Evolutionary conservation across 768 basidiomycete species (phyloP).

Genomic region (Podaxis sp.): DNA sequence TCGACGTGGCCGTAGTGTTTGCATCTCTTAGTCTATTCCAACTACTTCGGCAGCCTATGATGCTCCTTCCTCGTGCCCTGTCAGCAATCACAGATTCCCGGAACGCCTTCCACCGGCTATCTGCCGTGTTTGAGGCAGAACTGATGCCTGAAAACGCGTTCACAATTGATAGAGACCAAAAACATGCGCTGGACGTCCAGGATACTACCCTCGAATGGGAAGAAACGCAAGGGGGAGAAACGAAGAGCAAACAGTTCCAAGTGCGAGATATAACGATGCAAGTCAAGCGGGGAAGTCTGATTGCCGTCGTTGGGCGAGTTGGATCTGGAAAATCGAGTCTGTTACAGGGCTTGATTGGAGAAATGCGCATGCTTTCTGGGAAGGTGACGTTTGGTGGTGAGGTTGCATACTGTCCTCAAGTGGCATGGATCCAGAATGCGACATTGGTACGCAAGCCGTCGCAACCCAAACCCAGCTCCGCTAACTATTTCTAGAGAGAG

Average conservation of each 20-base stretch:
- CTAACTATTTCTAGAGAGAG: conserved; percentile 41
- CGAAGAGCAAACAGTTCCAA: conserved; percentile 40
- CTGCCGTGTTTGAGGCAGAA: conserved; percentile 54
- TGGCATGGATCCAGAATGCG: conserved; percentile 76
- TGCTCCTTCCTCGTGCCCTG: conserved; percentile 61
- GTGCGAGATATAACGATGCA: conserved; percentile 48
- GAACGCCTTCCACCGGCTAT: conserved; percentile 56
- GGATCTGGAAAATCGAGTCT: conserved; percentile 69
- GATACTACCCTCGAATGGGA: conserved; percentile 70
- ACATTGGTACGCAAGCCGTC: conserved; percentile 41
- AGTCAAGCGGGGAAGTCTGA: conserved; percentile 55
- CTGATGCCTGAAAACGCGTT: conserved; percentile 39
- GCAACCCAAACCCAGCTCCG: neutral
- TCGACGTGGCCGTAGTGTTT: conserved; percentile 7
- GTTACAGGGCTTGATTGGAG: conserved; percentile 64
- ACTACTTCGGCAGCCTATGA: conserved; percentile 68
- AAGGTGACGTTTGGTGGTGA: conserved; percentile 57
- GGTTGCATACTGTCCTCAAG: conserved; percentile 71
- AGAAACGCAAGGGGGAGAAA: conserved; percentile 17
- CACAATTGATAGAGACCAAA: conserved; percentile 41
- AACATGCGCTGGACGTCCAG: conserved; percentile 47
- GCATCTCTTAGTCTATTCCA: conserved; percentile 21
- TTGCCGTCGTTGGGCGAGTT: conserved; percentile 66
- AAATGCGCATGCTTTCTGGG: conserved; percentile 59
- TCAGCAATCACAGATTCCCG: conserved; percentile 63